Conservation (phyloP, 371 early-diverging fungal species). For the Rhizopus stolonifer region DNA sequence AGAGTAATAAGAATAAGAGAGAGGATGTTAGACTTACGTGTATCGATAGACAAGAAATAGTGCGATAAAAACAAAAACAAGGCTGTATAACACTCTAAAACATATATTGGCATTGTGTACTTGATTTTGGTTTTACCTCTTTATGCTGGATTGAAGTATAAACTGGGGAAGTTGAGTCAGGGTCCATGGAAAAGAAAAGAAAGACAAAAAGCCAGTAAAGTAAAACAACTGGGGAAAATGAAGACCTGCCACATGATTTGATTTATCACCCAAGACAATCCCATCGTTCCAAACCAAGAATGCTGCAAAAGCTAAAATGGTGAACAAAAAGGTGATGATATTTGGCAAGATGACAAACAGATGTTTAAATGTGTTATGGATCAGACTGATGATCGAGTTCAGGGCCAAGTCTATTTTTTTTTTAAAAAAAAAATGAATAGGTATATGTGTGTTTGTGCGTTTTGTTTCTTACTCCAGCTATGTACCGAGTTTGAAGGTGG, state of each 20-base stretch:
- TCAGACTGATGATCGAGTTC: constrained; percentile 8
- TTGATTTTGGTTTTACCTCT: constrained; percentile 6
- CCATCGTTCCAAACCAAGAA: constrained; percentile 84
- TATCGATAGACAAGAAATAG: constrained; percentile 43
- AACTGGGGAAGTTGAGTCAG: background rate
- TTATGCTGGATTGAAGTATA: background rate
- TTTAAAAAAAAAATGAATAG: too few species aligned
- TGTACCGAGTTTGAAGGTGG: background rate
- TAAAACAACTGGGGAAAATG: constrained; percentile 91
- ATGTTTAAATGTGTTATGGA: constrained; percentile 10
- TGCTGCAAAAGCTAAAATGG: constrained; percentile 52
- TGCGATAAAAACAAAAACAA: background rate
- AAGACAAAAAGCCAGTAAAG: constrained; percentile 67
- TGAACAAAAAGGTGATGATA: constrained; percentile 35
- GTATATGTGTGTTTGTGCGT: background rate
- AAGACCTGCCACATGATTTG: constrained; percentile 79
- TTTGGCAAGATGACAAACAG: constrained; percentile 10
- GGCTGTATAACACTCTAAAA: constrained; percentile 5
- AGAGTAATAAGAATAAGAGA: background rate
- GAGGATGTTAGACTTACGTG: constrained; percentile 49
- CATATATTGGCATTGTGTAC: background rate
- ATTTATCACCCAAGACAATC: constrained; percentile 86
- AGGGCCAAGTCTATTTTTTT: constrained; percentile 4
- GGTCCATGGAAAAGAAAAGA: constrained; percentile 42
- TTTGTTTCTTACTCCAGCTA: background rate